phyloP scores from a whole-genome alignment of 768 basidiomycete genomes.

The Scleroderma bovista region DNA sequence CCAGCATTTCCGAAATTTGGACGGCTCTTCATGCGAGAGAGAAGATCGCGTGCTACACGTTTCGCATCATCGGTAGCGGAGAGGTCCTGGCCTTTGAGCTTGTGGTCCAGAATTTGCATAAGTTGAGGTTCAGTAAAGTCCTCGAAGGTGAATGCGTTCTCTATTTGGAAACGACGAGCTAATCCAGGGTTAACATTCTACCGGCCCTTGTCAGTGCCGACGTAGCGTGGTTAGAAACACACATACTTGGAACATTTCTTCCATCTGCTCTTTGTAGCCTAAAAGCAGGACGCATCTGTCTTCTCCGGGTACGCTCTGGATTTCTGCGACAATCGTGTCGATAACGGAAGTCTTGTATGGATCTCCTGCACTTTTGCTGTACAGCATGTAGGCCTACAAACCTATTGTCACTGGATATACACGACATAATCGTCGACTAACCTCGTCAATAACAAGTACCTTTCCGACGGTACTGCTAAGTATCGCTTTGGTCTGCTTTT shows the following conservation, averaged over 20 bases:
- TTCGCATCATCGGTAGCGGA: constrained; percentile 53
- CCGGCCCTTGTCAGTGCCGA: constrained; percentile 9
- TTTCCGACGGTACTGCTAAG: constrained; percentile 55
- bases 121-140: constrained; percentile 56
- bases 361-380: constrained; percentile 40
- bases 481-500: constrained; percentile 60
- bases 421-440: constrained; percentile 11
- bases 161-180: constrained; percentile 60
- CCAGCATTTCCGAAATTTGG: constrained; percentile 66
- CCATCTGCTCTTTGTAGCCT: constrained; percentile 62
- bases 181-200: constrained; percentile 71
- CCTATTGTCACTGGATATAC: background rate
- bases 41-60: constrained; percentile 45
- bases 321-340: constrained; percentile 70
- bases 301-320: constrained; percentile 64
- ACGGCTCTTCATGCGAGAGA: constrained; percentile 32
- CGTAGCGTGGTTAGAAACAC: background rate
- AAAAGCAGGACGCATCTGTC: constrained; percentile 62
- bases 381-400: constrained; percentile 63
- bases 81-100: constrained; percentile 54
- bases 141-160: constrained; percentile 63
- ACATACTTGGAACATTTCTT: constrained; percentile 68
- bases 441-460: constrained; percentile 69
- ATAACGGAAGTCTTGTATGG: constrained; percentile 63
- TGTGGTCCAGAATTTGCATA: constrained; percentile 45